A percentile compares a stretch with the other conserved stretches of the same genome.
These are phyloP conservation scores for Acanthamoeba divionensis DNA, from an alignment of 208 protist genomes.

Conservation along the genomic window DNA sequence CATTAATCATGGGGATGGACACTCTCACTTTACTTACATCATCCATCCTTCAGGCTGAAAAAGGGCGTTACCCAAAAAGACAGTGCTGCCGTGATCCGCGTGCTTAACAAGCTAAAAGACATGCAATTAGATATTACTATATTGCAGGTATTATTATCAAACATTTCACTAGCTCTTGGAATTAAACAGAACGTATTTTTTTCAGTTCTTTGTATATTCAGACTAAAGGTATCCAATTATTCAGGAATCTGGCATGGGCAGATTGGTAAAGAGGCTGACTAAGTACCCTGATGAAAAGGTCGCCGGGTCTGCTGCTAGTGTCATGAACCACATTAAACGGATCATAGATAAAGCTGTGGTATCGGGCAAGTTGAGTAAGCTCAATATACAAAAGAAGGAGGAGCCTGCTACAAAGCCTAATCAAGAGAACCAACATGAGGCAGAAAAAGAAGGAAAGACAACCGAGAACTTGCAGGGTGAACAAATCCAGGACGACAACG, in stretches of 20 bases:
- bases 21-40: too few species aligned
- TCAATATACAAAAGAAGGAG: too few species aligned
- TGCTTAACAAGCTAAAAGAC: neutral
- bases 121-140: neutral
- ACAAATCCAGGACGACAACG: too few species aligned
- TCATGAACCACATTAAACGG: slow-evolving; percentile 12
- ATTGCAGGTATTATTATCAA: neutral
- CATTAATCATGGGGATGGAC: neutral
- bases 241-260: slow-evolving; percentile 13
- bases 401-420: too few species aligned
- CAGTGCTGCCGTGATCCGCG: neutral
- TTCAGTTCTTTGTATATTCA: neutral
- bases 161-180: neutral
- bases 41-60: too few species aligned
- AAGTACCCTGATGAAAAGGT: slow-evolving; percentile 4
- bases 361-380: too few species aligned
- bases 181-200: neutral
- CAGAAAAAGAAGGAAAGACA: too few species aligned
- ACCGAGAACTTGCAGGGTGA: too few species aligned
- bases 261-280: slow-evolving; percentile 23
- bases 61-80: neutral
- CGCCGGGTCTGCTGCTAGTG: neutral
- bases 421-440: too few species aligned
- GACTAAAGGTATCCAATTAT: neutral
- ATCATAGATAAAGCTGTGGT: slow-evolving; percentile 37